A percentile compares a stretch with the other conserved stretches of the same genome.
Evolutionary conservation across 2,329 filamentous ascomycete genomes (phyloP).

Genomic region (Colletotrichum lini): DNA sequence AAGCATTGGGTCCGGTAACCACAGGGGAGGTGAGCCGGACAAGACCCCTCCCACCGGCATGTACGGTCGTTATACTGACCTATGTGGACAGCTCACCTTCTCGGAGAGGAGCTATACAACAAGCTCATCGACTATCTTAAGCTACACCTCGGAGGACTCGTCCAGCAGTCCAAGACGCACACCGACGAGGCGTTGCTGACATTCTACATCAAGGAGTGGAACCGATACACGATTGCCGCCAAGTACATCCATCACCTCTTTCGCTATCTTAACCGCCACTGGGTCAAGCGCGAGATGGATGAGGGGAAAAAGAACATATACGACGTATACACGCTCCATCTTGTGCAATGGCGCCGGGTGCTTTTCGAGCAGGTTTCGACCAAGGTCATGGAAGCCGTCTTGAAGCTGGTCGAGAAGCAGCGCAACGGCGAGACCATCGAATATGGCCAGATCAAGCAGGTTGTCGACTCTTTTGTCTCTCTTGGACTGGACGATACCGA

Average conservation of each 20-base stretch:
- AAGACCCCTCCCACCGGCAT: not conserved
- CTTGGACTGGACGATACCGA: slow-evolving; percentile 95
- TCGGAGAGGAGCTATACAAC: slow-evolving; percentile 96
- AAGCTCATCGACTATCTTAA: slow-evolving; percentile 90
- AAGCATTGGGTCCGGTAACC: slow-evolving; percentile 65
- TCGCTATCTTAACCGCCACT: slow-evolving; percentile 95
- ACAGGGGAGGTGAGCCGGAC: slow-evolving; percentile 76
- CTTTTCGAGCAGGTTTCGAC: slow-evolving; percentile 87
- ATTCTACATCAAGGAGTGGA: slow-evolving; percentile 98
- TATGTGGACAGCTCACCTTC: slow-evolving; percentile 81
- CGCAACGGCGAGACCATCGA: slow-evolving; percentile 98
- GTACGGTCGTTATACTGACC: slow-evolving; percentile 35
- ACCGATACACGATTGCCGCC: slow-evolving; percentile 92
- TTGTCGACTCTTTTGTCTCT: slow-evolving; percentile 96
- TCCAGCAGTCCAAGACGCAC: slow-evolving; percentile 81
- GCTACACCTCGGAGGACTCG: slow-evolving; percentile 79
- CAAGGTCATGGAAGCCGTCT: slow-evolving; percentile 94
- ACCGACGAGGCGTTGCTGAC: slow-evolving; percentile 89
- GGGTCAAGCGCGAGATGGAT: slow-evolving; percentile 99
- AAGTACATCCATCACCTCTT: slow-evolving; percentile 99
- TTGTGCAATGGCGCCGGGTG: slow-evolving; percentile 95
- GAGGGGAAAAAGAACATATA: slow-evolving; percentile 99
- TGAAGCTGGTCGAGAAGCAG: slow-evolving; percentile 97
- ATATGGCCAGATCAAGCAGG: slow-evolving; percentile 95
- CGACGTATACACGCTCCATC: slow-evolving; percentile 96